Percentiles rank a stretch among this genome's conserved stretches.
phyloP scores from a whole-genome alignment of 306 rosid genomes.

The Cotoneaster glaucophyllus region DNA sequence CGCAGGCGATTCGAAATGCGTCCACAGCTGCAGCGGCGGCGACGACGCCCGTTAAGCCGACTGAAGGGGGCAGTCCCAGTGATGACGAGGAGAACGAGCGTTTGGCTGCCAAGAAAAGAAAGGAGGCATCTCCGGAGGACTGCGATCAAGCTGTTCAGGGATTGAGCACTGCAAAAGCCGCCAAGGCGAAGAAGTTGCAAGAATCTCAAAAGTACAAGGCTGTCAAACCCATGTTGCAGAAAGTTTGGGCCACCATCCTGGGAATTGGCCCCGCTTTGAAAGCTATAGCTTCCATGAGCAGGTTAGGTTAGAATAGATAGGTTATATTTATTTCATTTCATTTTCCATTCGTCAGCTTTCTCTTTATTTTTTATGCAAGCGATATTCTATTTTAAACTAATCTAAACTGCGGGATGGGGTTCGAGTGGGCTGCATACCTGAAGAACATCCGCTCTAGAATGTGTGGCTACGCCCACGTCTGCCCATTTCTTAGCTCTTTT shows the following conservation, averaged over 20 bases:
- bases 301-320: conserved; percentile 29
- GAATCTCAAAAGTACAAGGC: conserved; percentile 43
- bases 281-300: conserved; percentile 83
- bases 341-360: background rate
- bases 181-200: conserved; percentile 68
- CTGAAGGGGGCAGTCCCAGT: conserved; percentile 16
- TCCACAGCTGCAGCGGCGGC: conserved; percentile 41
- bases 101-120: conserved; percentile 42
- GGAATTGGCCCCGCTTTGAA: conserved; percentile 82
- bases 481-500: background rate
- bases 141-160: conserved; percentile 94
- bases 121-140: conserved; percentile 86
- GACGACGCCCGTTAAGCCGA: conserved; percentile 35
- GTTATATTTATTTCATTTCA: background rate
- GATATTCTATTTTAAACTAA: background rate
- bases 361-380: background rate
- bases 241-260: conserved; percentile 46
- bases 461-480: background rate
- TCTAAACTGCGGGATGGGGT: background rate
- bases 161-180: conserved; percentile 75
- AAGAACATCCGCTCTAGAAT: background rate
- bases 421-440: background rate
- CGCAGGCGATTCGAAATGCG: conserved; percentile 32
- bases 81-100: conserved; percentile 35
- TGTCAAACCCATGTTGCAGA: conserved; percentile 31